These are phyloP conservation scores for Orbilia oligospora DNA, from an alignment of 2,329 filamentous ascomycete genomes.

Conservation along the genomic window DNA sequence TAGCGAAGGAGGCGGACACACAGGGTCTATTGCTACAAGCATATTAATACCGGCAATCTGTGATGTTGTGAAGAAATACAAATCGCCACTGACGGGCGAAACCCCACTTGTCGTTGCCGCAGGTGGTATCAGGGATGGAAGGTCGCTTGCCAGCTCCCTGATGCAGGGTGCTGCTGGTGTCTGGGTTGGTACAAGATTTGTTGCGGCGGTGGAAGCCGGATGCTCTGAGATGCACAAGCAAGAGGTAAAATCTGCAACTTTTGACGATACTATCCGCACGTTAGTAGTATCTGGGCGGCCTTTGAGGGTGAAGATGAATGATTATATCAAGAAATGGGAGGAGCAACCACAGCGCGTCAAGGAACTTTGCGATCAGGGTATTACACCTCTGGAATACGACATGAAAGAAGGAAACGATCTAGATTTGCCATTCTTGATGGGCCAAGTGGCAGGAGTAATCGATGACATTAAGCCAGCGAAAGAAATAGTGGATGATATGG, in stretches of 20 bases:
- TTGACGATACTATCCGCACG: slow-evolving; percentile 84
- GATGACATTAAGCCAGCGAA: slow-evolving; percentile 82
- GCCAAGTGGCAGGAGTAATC: slow-evolving; percentile 88
- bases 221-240: slow-evolving; percentile 87
- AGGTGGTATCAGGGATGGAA: slow-evolving; percentile 86
- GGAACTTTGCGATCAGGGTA: slow-evolving; percentile 80
- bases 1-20: slow-evolving; percentile 93
- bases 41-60: slow-evolving; percentile 89
- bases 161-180: slow-evolving; percentile 91
- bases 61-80: slow-evolving; percentile 82
- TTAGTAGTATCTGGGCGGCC: slow-evolving; percentile 86
- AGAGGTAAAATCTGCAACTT: slow-evolving; percentile 82
- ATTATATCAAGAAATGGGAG: slow-evolving; percentile 88
- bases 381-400: slow-evolving; percentile 86
- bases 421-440: slow-evolving; percentile 92
- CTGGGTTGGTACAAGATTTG: slow-evolving; percentile 95
- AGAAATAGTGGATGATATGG: slow-evolving; percentile 92
- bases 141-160: slow-evolving; percentile 82
- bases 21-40: slow-evolving; percentile 75
- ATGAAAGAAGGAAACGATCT: slow-evolving; percentile 85
- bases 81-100: slow-evolving; percentile 78
- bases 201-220: slow-evolving; percentile 84
- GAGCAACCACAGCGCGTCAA: slow-evolving; percentile 80
- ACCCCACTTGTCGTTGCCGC: slow-evolving; percentile 87
- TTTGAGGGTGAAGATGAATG: slow-evolving; percentile 83